These are phyloP conservation scores for Penicillium decumbens DNA, from an alignment of 2,329 filamentous ascomycete genomes.

Conservation along the genomic window DNA sequence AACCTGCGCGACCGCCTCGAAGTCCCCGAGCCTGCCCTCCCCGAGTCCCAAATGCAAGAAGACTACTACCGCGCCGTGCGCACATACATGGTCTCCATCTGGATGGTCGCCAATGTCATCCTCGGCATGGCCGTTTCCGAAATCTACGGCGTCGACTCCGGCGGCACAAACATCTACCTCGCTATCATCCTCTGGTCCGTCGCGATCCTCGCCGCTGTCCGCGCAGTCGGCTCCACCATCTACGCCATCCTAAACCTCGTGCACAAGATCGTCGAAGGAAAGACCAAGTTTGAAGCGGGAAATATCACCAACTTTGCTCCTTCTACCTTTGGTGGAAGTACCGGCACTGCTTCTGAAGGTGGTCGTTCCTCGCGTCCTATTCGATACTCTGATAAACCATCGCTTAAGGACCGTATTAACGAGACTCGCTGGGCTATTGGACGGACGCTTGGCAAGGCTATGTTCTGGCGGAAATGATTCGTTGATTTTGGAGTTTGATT, in stretches of 20 bases:
- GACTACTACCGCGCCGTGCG: constrained; percentile 97
- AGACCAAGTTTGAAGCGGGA: constrained; percentile 56
- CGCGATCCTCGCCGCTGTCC: constrained; percentile 78
- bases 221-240: constrained; percentile 72
- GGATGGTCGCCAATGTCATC: constrained; percentile 88
- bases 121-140: constrained; percentile 91
- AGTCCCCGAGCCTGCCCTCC: constrained; percentile 58
- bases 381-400: constrained; percentile 32
- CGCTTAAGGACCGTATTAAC: constrained; percentile 33
- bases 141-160: constrained; percentile 66
- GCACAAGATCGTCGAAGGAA: constrained; percentile 80
- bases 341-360: constrained; percentile 16
- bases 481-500: constrained; percentile 4
- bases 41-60: constrained; percentile 83
- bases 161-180: constrained; percentile 83
- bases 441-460: constrained; percentile 31
- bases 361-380: constrained; percentile 17
- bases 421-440: constrained; percentile 36
- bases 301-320: constrained; percentile 30
- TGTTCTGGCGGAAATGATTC: constrained; percentile 39
- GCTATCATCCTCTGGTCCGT: constrained; percentile 92
- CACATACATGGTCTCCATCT: constrained; percentile 94
- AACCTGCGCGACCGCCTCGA: constrained; percentile 92
- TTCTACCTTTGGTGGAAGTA: constrained; percentile 13
- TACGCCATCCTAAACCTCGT: constrained; percentile 81